Percentiles rank a stretch among this genome's conserved stretches.
Conservation (phyloP, 345 rosid genomes). For the Kernera saxatilis region DNA sequence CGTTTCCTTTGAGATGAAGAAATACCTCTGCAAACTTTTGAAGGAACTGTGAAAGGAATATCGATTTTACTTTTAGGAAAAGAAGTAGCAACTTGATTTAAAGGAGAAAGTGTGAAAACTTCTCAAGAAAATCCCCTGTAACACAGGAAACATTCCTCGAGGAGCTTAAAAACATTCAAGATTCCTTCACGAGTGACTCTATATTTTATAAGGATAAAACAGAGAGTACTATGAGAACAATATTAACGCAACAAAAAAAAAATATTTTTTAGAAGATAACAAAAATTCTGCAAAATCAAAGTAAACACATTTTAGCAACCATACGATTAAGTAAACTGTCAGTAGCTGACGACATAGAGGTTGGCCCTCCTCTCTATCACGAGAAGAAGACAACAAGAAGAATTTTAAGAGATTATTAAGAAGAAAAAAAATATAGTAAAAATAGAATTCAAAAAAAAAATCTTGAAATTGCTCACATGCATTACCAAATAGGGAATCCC, state of each 20-base stretch:
- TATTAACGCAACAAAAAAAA: not conserved
- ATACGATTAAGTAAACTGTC: conserved; percentile 31
- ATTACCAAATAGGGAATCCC: conserved; percentile 8
- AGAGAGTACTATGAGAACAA: conserved; percentile 10
- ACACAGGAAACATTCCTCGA: not conserved
- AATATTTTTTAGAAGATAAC: not conserved
- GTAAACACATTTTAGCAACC: conserved; percentile 18
- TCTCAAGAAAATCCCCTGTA: conserved; percentile 13
- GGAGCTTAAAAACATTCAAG: conserved; percentile 20
- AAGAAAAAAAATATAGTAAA: not conserved
- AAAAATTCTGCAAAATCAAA: not conserved
- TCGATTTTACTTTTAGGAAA: not conserved
- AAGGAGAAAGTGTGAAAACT: conserved; percentile 4
- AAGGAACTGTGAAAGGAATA: conserved; percentile 24
- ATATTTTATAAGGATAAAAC: conserved; percentile 5
- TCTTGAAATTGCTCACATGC: conserved; percentile 27
- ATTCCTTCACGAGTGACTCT: conserved; percentile 13
- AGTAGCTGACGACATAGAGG: conserved; percentile 14
- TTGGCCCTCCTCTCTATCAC: conserved; percentile 30
- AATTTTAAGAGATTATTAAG: not conserved
- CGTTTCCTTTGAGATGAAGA: conserved; percentile 34
- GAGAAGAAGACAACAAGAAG: conserved; percentile 9
- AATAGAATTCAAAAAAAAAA: not conserved
- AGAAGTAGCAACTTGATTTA: conserved; percentile 13
- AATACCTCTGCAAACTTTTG: conserved; percentile 26